These are phyloP conservation scores for Fusarium oligoseptatum DNA, from an alignment of 2,329 filamentous ascomycete species.

Conservation along the genomic window DNA sequence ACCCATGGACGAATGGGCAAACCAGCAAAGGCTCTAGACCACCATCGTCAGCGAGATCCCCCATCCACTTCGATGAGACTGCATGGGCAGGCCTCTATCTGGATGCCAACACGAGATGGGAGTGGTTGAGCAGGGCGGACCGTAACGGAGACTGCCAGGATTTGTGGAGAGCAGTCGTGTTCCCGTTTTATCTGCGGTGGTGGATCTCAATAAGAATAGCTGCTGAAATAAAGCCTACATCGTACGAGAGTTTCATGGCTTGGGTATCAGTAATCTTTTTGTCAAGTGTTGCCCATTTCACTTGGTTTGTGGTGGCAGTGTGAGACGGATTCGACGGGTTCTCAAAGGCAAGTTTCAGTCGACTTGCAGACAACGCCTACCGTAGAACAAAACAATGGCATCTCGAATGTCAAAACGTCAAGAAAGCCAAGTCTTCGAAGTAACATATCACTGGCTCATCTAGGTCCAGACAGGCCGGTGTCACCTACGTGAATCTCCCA, in stretches of 20 bases:
- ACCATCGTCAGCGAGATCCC: constrained; percentile 37
- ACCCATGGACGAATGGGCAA: constrained; percentile 15
- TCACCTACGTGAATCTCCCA: constrained; percentile 2
- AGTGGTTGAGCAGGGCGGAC: constrained; percentile 7
- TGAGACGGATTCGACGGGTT: neutral
- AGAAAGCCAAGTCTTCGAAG: neutral
- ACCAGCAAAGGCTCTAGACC: constrained; percentile 37
- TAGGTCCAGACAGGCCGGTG: neutral
- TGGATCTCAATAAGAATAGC: constrained; percentile 6
- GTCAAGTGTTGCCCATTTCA: neutral
- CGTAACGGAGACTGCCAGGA: neutral
- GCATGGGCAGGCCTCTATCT: constrained; percentile 29
- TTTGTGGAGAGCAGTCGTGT: constrained; percentile 30
- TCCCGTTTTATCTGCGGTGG: constrained; percentile 43
- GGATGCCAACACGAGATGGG: constrained; percentile 27
- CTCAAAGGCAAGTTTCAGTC: neutral
- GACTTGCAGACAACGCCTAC: neutral
- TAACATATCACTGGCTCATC: neutral
- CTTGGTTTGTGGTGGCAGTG: neutral
- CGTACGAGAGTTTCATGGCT: neutral
- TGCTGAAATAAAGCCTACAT: neutral
- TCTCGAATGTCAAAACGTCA: neutral
- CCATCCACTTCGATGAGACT: constrained; percentile 29
- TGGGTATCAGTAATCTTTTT: neutral
- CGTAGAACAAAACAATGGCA: neutral